Evolutionary conservation across 2,329 filamentous ascomycete genomes (phyloP).

Genomic region (Xylaria digitata): DNA sequence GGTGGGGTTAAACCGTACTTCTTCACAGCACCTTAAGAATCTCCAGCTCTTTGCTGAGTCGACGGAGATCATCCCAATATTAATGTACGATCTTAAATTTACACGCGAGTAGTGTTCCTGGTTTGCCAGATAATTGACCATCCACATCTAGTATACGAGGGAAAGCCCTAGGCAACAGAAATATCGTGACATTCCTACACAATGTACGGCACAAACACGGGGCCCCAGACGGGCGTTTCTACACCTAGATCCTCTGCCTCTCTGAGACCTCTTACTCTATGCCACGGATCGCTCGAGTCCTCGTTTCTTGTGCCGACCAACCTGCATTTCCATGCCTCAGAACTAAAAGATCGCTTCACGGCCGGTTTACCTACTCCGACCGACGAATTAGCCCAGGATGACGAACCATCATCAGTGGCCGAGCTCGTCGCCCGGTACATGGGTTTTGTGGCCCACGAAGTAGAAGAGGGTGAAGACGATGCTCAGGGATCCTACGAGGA

Average conservation of each 20-base stretch:
- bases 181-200: slow-evolving; percentile 57
- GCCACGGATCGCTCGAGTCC: slow-evolving; percentile 95
- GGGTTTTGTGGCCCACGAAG: slow-evolving; percentile 86
- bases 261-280: slow-evolving; percentile 88
- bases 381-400: slow-evolving; percentile 96
- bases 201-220: slow-evolving; percentile 88
- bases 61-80: slow-evolving; percentile 49
- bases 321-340: slow-evolving; percentile 94
- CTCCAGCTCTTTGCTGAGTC: slow-evolving; percentile 57
- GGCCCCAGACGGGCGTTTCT: slow-evolving; percentile 94
- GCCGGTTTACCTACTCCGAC: slow-evolving; percentile 88
- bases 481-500: slow-evolving; percentile 89
- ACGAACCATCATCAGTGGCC: slow-evolving; percentile 95
- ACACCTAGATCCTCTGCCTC: slow-evolving; percentile 95
- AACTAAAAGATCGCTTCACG: slow-evolving; percentile 91
- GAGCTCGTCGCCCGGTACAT: slow-evolving; percentile 96
- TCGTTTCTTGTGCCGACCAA: slow-evolving; percentile 95
- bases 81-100: slow-evolving; percentile 29
- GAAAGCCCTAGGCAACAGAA: slow-evolving; percentile 2
- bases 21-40: slow-evolving; percentile 24
- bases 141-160: slow-evolving; percentile 1
- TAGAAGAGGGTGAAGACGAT: slow-evolving; percentile 93
- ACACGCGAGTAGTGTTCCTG: too few species aligned
- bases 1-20: slow-evolving; percentile 16
- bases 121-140: slow-evolving; percentile 14